phyloP scores from a whole-genome alignment of 2,329 filamentous ascomycete genomes.

The Epichloe gansuensis region DNA sequence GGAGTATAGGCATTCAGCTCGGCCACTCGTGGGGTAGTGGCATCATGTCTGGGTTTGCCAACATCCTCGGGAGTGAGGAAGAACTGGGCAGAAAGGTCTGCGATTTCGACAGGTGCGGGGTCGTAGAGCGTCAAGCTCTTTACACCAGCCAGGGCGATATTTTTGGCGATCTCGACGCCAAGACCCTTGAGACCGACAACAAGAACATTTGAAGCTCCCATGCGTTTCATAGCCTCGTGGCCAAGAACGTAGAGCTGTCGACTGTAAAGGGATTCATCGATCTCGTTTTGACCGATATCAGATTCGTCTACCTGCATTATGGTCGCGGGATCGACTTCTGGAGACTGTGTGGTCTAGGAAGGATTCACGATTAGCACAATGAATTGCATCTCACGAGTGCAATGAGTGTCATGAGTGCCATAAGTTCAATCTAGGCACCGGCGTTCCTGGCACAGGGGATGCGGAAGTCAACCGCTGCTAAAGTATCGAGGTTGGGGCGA shows the following conservation, averaged over 20 bases:
- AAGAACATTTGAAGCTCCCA: slow-evolving; percentile 91
- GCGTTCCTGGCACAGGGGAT: background rate
- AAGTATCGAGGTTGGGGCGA: background rate
- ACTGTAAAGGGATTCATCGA: slow-evolving; percentile 64
- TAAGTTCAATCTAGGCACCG: background rate
- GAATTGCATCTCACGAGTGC: background rate
- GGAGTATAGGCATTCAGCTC: slow-evolving; percentile 97
- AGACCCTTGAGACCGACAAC: slow-evolving; percentile 86
- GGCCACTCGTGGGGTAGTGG: slow-evolving; percentile 78
- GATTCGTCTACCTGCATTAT: slow-evolving; percentile 55
- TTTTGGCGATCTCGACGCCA: slow-evolving; percentile 97
- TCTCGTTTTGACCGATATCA: slow-evolving; percentile 42
- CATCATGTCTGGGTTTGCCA: slow-evolving; percentile 78
- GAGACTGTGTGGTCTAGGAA: slow-evolving; percentile 37
- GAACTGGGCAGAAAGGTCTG: slow-evolving; percentile 94
- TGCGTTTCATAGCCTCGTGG: slow-evolving; percentile 92
- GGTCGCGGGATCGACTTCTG: slow-evolving; percentile 50
- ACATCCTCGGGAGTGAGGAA: slow-evolving; percentile 83
- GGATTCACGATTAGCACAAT: slow-evolving; percentile 7
- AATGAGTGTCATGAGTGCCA: background rate
- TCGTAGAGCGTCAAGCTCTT: slow-evolving; percentile 94
- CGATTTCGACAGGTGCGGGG: slow-evolving; percentile 68
- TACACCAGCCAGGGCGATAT: slow-evolving; percentile 93
- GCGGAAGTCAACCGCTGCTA: background rate
- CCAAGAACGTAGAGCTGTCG: slow-evolving; percentile 61